phyloP scores from a whole-genome alignment of 106 monocot species.

The Dendrobium huoshanense region DNA sequence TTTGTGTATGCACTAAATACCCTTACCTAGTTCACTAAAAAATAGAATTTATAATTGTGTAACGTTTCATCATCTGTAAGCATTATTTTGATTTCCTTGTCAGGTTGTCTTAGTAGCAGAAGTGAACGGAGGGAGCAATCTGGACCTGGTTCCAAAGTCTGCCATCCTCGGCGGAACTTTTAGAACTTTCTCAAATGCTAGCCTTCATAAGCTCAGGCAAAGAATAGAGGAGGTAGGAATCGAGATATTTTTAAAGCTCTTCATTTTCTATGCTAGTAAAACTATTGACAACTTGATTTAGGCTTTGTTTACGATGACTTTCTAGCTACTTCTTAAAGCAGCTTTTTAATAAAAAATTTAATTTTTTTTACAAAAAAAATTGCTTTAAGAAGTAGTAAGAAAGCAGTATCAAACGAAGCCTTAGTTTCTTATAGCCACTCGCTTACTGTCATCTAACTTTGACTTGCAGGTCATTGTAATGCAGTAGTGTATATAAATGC shows the following conservation, averaged over 20 bases:
- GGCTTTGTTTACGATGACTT: too few species aligned
- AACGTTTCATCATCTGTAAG: not conserved
- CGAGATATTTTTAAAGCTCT: not conserved
- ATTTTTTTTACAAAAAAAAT: too few species aligned
- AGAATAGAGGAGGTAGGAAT: slow-evolving; percentile 67
- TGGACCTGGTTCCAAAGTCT: slow-evolving; percentile 29
- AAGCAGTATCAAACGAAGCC: too few species aligned
- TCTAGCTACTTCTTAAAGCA: too few species aligned
- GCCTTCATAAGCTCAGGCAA: slow-evolving; percentile 44
- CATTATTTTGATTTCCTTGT: not conserved
- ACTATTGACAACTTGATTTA: not conserved
- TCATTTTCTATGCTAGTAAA: not conserved
- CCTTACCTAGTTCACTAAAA: not conserved
- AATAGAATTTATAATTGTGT: not conserved
- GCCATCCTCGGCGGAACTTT: slow-evolving; percentile 69
- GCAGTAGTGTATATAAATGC: too few species aligned
- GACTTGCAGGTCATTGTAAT: too few species aligned
- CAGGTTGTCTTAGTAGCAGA: slow-evolving; percentile 67
- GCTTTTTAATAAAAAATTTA: too few species aligned
- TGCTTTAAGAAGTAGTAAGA: too few species aligned
- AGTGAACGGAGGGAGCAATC: slow-evolving; percentile 40
- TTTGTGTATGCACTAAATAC: not conserved
- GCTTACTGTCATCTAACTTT: too few species aligned
- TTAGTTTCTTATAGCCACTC: too few species aligned
- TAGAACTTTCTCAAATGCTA: slow-evolving; percentile 59